A percentile compares a stretch with the other conserved stretches of the same genome.
These are phyloP conservation scores for Hypoxylon sp. DNA, from an alignment of 2,329 filamentous ascomycete species.

Conservation along the genomic window DNA sequence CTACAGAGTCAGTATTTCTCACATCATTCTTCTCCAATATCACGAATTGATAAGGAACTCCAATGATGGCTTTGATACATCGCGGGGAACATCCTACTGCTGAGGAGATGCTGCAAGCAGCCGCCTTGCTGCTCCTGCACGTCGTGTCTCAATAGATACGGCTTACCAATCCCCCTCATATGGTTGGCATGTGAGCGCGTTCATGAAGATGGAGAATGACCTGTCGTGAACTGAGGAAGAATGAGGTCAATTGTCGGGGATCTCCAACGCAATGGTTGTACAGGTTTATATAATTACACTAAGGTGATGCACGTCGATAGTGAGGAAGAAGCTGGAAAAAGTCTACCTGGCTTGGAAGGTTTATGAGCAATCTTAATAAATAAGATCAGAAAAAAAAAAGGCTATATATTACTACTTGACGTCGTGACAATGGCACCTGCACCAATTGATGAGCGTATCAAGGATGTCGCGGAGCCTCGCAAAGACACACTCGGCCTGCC, in stretches of 20 bases:
- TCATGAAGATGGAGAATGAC: conserved; percentile 20
- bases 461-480: conserved; percentile 72
- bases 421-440: conserved; percentile 63
- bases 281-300: conserved; percentile 30
- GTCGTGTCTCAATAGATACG: conserved; percentile 15
- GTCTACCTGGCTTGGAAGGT: not conserved
- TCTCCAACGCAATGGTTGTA: conserved; percentile 30
- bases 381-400: not conserved
- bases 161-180: conserved; percentile 38
- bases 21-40: conserved; percentile 45
- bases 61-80: conserved; percentile 33
- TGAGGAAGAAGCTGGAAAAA: conserved; percentile 1
- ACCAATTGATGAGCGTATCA: conserved; percentile 73
- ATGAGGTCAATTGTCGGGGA: conserved; percentile 29
- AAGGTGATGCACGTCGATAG: conserved; percentile 1
- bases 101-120: conserved; percentile 29
- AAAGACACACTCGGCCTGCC: conserved; percentile 78
- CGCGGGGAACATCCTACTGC: conserved; percentile 34
- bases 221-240: conserved; percentile 19
- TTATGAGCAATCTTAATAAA: conserved; percentile 11
- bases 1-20: conserved; percentile 14
- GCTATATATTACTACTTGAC: not conserved
- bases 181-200: conserved; percentile 1
- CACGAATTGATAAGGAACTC: conserved; percentile 42
- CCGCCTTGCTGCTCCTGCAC: conserved; percentile 5